Evolutionary conservation across 768 basidiomycete species (phyloP), one percentile per base, ranked within the genome.

Genomic region (Goffeauzyma gilvescens): DNA sequence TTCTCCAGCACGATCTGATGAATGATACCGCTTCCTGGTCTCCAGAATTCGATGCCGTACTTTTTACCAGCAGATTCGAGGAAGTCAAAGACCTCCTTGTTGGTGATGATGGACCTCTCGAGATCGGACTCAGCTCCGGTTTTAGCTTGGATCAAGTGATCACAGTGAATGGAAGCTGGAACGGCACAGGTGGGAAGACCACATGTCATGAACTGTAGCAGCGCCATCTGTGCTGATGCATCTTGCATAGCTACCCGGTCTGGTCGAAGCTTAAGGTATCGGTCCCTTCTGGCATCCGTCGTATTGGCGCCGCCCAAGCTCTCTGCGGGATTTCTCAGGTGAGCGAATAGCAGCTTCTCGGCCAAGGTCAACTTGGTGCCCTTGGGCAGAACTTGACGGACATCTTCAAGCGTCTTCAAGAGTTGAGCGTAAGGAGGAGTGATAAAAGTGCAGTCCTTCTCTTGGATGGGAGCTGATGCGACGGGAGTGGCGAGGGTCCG

Each of bases 1-100:
- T 90, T 90, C 65, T 98, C 90, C 44, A 98, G 71, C 3, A 98
- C 90, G 46, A 96, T 93, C 60, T 96, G 93, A 62, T 98, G 93
- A 49, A 98, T 90, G 50, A 69, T 69, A 49, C 68, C 68, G 13
- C 79, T 81, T 23, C 93, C 93, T 24, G 93, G 93, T 55, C 74
- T 70, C 90, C 93, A 96, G 64, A 96, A 98, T 65, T 95, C 90
- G 51, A 96, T 93, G 23, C 90, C 69, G 54, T 69, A 68, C 54
- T 68, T 68, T 45, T 62, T 52, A 3, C 64, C 78, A 13, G 87
- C 86, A 51, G 84, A 89, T 65, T 90, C 78, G 46, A 98, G 67
- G 62, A 98, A 98, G 57, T 96, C 84, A 55, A 95, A 98, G 10
- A 98, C 90, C 61, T 98, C 93, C 67, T 83, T 75, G 62, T 96